Evolutionary conservation across 176 grass and related monocot genomes (phyloP), one percentile per base, ranked within the genome.

Genomic region (Pontederia paniculata): DNA sequence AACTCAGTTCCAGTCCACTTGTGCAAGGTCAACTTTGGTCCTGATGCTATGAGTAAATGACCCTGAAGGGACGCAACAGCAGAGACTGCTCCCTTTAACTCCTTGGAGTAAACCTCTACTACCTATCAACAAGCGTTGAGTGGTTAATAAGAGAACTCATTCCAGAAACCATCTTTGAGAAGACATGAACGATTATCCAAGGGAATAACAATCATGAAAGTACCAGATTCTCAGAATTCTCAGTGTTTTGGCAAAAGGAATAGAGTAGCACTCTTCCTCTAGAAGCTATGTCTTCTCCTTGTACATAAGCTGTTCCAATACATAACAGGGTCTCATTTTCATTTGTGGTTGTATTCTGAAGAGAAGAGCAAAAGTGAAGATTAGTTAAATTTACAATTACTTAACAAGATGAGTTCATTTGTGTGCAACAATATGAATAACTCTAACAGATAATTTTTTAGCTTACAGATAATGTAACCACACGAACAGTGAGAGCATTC

Each of bases 11-110:
- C 90, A 9, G 79, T 89, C 90, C 90, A 96, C 61, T 86, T 96
- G 62, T 89, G 88, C 64, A 96, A 65, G 57, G 90, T 96, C 53
- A 96, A 89, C 66, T 96, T 96, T 48, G 90, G 85, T 18, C 90
- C 90, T 73, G 90, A 86, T 73, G 90, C 90, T 72, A 96, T 77
- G 58, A 96, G 43, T 50, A 96, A 79, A 78, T 96, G 82, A 52
- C 90, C 90, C 86, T 96, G 90, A 70, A 96, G 85, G 73, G 90
- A 80, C 4, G 90, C 90, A 81, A 96, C 73, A 64, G 85, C 85
- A 52, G 90, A 96, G 54, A 96, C 85, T 18, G 90, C 90, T 12
- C 90, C 90, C 73, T 89, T 96, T 52, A 84, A 81, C 71, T 96
- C 90, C 76, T 85, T 96, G 65, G 90, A 83, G 66, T 89, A 89